Base-by-base conservation (phyloP, 495 filamentous ascomycete genomes). In the Aspergillus cristatus region DNA sequence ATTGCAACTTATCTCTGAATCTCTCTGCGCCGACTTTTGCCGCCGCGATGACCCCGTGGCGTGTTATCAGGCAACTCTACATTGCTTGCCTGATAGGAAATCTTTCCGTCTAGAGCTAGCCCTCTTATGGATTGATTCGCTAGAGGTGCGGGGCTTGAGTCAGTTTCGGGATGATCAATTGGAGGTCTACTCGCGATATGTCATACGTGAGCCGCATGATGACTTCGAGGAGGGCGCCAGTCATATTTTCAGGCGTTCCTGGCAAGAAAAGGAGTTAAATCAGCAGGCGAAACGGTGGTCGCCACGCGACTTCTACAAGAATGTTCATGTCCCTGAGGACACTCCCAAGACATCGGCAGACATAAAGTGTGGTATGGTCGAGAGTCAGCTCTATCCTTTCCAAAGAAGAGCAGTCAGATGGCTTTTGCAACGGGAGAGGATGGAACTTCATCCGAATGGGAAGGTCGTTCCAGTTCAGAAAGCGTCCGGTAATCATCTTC, bases 351-450 rank as follows among this genome's bases (percentile, higher is more conserved):
- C 67, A 28, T 58, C 72, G 14, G 54, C 53, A 11, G 34, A 57
- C n/a, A 56, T 78, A 3, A 54, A 60, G 45, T 60, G 61, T 28
- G 49, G 50, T 12, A 32, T 62, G 7, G 46, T 76, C 4, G 51
- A 65, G 11, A 78, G 67, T 41, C 49, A 70, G 18, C 62, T 87
- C 3, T 82, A 80, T 48, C 79, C 82, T 0, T 89, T 86, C 45
- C 83, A 89, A 50, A 68, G 71, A 41, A 66, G 83, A 44, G 72
- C 83, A n/a, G 70, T 87, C 3, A 57, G 68, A 31, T 89, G 83
- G 82, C 60, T 89, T 42, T 43, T 87, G 20, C 43, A 51, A 35
- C 67, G 74, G 47, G 84, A 87, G 48, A 67, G 73, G 6, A 54
- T 70, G 43, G 47, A 58, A 7, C 50, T 68, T 12, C 43, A 55